Base-by-base conservation (phyloP, 2,329 filamentous ascomycete species). In the Monascus ruber region DNA sequence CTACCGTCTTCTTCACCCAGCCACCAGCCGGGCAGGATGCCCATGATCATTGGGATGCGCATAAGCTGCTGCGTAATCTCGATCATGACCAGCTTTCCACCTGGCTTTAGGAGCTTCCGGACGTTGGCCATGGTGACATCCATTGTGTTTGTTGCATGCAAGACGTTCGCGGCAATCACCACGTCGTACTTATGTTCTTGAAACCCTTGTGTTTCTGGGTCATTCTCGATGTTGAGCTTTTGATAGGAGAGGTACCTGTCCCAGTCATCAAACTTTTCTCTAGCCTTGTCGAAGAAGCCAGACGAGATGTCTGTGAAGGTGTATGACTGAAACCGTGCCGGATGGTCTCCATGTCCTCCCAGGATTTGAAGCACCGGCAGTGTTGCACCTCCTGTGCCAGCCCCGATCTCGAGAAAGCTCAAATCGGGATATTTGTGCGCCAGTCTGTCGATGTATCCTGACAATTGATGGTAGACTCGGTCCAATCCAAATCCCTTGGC, bases 381-480 rank as follows among this genome's bases (percentile, higher is more conserved):
- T 10, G 28, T 6, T 10, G 6, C 28, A 6, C 10, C 28, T 6
- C 28, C 28, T 1, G 7, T 39, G 11, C 47, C 41, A 11, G 45
- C 43, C 10, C 47, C 45, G 17, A 55, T 31, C 28, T 55, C 50
- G 4, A 56, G 41, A 6, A 55, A 17, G 17, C 3, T 17, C 17
- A 17, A 17, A 17, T 17, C 17, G 17, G 17, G 17, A 17, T 17
- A 17, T 17, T 17, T 17, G 17, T 17, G 17, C 17, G 17, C 17
- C 17, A 17, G 17, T 17, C 17, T 17, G 17, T 17, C 17, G 2
- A 17, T 17, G 17, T 17, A 17, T 17, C 17, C 17, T 17, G 17
- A 17, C 17, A 17, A 17, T 17, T 17, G 17, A 17, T 17, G 17
- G 17, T 17, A 17, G 17, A 17, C 17, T 17, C 17, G 17, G 17